Evolutionary conservation across 176 grass and related monocot genomes (phyloP).

Genomic region (Carex cristatella): DNA sequence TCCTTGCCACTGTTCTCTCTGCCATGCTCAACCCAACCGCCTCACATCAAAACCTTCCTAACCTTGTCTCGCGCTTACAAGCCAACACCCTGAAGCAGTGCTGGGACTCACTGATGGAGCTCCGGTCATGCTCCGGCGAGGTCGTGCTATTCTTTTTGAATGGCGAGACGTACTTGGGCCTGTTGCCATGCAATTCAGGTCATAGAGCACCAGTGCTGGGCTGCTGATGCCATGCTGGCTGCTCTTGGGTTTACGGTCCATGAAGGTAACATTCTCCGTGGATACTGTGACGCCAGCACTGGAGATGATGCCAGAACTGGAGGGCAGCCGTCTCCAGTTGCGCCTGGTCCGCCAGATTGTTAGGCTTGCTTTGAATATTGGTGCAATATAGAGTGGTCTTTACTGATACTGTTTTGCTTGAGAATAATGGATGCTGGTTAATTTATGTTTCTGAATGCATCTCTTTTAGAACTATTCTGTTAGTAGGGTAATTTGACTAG

Average conservation of each 20-base stretch:
- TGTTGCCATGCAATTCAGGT: conserved; percentile 18
- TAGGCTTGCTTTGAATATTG: not conserved
- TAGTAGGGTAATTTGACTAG: not conserved
- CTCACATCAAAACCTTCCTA: conserved; percentile 10
- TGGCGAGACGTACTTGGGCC: conserved; percentile 13
- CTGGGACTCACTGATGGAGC: conserved; percentile 14
- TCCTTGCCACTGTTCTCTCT: not conserved
- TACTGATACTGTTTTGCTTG: not conserved
- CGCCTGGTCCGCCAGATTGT: not conserved
- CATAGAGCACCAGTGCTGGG: conserved; percentile 26
- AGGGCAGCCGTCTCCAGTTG: conserved; percentile 10
- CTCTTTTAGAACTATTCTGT: conserved; percentile 3
- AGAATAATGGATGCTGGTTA: not conserved
- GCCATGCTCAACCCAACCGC: not conserved
- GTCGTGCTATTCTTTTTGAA: conserved; percentile 14
- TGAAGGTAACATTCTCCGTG: conserved; percentile 14
- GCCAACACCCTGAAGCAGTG: conserved; percentile 9
- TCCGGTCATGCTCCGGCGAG: conserved; percentile 11
- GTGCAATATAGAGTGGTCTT: not conserved
- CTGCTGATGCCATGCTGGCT: conserved; percentile 26
- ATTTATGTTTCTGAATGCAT: not conserved
- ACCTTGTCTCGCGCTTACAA: conserved; percentile 11
- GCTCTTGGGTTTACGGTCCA: conserved; percentile 8
- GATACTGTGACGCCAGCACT: conserved; percentile 16
- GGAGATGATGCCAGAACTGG: not conserved